Conservation (phyloP, 2,329 filamentous ascomycete genomes). For the Cercospora berteroae region DNA sequence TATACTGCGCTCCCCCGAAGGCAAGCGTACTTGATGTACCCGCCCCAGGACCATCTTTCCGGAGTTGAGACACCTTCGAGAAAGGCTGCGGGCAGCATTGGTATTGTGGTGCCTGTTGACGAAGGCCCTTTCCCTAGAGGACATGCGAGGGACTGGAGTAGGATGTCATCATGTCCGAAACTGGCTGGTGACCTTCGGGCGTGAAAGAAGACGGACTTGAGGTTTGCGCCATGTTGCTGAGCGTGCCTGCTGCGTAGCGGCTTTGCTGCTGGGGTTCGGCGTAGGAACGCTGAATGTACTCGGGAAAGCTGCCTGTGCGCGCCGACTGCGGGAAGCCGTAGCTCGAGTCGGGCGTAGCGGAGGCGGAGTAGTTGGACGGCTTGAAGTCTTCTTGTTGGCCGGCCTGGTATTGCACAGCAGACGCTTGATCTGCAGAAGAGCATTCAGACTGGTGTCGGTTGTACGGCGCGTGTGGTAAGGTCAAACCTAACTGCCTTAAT, state of each 20-base stretch:
- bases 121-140: too few species aligned
- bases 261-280: constrained; percentile 71
- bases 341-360: constrained; percentile 82
- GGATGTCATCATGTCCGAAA: too few species aligned
- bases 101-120: too few species aligned
- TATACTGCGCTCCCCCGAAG: too few species aligned
- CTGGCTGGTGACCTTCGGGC: constrained; percentile 78
- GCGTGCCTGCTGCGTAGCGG: constrained; percentile 73
- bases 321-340: constrained; percentile 75
- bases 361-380: constrained; percentile 62
- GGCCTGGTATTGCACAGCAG: constrained; percentile 85
- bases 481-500: constrained; percentile 57
- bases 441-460: constrained; percentile 74
- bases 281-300: constrained; percentile 74
- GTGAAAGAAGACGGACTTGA: constrained; percentile 95
- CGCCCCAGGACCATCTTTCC: too few species aligned
- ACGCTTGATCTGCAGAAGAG: constrained; percentile 81
- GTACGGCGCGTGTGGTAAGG: constrained; percentile 53
- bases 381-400: constrained; percentile 74
- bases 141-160: too few species aligned
- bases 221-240: constrained; percentile 93
- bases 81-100: too few species aligned
- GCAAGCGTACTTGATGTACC: too few species aligned
- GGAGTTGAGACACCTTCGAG: too few species aligned
- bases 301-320: constrained; percentile 80